Percentiles rank a stretch among this genome's conserved stretches.
These are phyloP conservation scores for Yarrowia alimentaria DNA, from an alignment of 805 yeast genomes.

Conservation along the genomic window DNA sequence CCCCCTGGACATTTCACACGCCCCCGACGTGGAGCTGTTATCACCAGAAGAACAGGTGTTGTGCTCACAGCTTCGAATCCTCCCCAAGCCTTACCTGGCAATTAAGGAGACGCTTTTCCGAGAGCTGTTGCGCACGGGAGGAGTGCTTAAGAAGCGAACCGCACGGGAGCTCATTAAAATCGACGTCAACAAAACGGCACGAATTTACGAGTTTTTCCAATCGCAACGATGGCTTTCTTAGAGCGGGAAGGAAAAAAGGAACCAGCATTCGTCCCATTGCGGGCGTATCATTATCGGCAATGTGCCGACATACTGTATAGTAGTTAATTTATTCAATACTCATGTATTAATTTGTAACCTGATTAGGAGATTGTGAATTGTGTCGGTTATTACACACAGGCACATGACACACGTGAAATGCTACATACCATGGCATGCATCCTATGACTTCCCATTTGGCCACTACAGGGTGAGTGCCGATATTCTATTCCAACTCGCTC, in stretches of 20 bases:
- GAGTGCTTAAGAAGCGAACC: conserved; percentile 73
- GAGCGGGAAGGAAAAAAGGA: too few relatives aligned
- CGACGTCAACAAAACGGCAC: conserved; percentile 81
- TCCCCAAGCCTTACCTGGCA: conserved; percentile 92
- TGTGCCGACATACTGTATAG: conserved; percentile 16
- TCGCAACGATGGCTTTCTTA: conserved; percentile 78
- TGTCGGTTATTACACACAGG: too few relatives aligned
- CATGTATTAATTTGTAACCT: too few relatives aligned
- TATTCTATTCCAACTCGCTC: too few relatives aligned
- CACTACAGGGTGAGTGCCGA: too few relatives aligned
- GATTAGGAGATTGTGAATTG: too few relatives aligned
- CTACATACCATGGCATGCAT: too few relatives aligned
- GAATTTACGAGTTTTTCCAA: conserved; percentile 88
- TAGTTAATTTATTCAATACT: conserved; percentile 26
- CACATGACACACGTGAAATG: too few relatives aligned
- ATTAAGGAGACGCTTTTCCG: conserved; percentile 86
- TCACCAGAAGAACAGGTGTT: conserved; percentile 85
- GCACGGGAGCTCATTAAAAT: conserved; percentile 82
- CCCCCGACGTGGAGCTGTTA: conserved; percentile 77
- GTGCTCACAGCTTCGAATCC: conserved; percentile 76
- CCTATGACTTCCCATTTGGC: too few relatives aligned
- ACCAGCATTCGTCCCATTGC: too few relatives aligned
- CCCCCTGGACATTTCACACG: conserved; percentile 48
- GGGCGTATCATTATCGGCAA: too few relatives aligned
- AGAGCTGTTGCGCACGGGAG: conserved; percentile 82